Percentiles rank a stretch among this genome's conserved stretches.
These are phyloP conservation scores for Dipteronia dyeriana DNA, from an alignment of 345 rosid species.

Conservation along the genomic window DNA sequence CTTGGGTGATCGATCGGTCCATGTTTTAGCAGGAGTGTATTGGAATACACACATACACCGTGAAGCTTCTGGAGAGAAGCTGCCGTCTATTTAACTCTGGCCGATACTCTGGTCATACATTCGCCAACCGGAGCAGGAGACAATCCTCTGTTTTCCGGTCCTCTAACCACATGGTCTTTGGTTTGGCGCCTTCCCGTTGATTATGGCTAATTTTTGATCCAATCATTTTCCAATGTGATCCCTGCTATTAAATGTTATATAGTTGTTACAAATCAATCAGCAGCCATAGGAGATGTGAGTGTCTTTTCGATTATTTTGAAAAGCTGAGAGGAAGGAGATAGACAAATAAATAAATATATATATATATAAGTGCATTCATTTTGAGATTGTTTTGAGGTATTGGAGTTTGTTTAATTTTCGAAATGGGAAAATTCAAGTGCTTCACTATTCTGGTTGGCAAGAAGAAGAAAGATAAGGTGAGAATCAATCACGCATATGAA, in stretches of 20 bases:
- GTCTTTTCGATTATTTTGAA: neutral
- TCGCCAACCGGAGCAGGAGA: constrained; percentile 45
- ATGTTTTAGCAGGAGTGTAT: constrained; percentile 29
- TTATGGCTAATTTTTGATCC: constrained; percentile 58
- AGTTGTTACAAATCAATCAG: constrained; percentile 6
- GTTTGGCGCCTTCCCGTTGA: constrained; percentile 71
- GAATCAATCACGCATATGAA: neutral
- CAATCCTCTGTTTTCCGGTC: constrained; percentile 41
- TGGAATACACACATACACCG: constrained; percentile 13
- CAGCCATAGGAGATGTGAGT: constrained; percentile 39
- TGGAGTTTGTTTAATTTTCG: constrained; percentile 1
- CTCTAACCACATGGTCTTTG: constrained; percentile 30
- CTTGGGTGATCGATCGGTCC: neutral
- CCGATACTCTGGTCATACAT: constrained; percentile 47
- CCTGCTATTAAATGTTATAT: constrained; percentile 9
- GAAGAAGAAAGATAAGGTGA: constrained; percentile 57
- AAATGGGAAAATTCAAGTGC: constrained; percentile 58
- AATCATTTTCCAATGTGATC: too few relatives aligned
- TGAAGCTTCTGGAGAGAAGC: constrained; percentile 64
- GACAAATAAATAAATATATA: neutral
- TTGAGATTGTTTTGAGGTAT: constrained; percentile 8
- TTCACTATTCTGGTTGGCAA: constrained; percentile 31
- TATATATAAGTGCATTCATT: neutral
- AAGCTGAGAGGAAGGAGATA: neutral
- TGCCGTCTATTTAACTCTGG: constrained; percentile 62